Base-by-base conservation (phyloP, 441 rosid species). In the Euphorbia celastroides region DNA sequence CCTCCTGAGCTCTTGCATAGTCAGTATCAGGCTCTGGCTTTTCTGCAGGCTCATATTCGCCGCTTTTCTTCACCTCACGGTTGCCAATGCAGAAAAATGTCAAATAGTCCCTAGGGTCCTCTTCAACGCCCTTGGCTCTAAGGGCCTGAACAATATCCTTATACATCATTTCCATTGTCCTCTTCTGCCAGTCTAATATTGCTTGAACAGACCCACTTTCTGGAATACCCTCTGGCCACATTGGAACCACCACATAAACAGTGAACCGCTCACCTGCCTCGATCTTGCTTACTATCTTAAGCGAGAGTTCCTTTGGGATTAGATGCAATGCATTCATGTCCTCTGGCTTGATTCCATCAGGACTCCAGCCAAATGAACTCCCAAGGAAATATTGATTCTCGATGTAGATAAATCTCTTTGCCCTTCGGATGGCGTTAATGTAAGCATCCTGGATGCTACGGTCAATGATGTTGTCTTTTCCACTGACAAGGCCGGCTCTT, bases 131-230 rank as follows among this genome's bases (percentile, higher is more conserved):
- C 71, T 86, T 81, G 0, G 88, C 92, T 64, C 64, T 75, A 44
- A 94, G 96, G 16, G 97, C 97, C 76, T 85, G 81, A 51, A 82
- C 56, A 59, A 94, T 41, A 70, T 94, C 97, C 65, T 73, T 86
- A 72, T 94, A 94, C 99, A 94, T 94, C 98, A 92, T 92, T 66
- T 92, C 94, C 99, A 93, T 72, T n/a, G 99, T 93, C 83, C 97
- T 89, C 76, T 59, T 88, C 85, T 93, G 99, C 99, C 96, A 94
- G 70, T 94, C 98, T 61, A 94, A 77, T 72, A 94, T 94, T 56
- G 98, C 99, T 77, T 88, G 99, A 75, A 92, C 99, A 3, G 97
- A 85, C n/a, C n/a, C 83, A 25, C 93, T 91, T 0, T 93, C 85
- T 62, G 99, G 99, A 78, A 72, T 82, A 55, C 99, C 99, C 79